Evolutionary conservation across 2,329 filamentous ascomycete species (phyloP).

Genomic region (Cordyceps pruinosa): DNA sequence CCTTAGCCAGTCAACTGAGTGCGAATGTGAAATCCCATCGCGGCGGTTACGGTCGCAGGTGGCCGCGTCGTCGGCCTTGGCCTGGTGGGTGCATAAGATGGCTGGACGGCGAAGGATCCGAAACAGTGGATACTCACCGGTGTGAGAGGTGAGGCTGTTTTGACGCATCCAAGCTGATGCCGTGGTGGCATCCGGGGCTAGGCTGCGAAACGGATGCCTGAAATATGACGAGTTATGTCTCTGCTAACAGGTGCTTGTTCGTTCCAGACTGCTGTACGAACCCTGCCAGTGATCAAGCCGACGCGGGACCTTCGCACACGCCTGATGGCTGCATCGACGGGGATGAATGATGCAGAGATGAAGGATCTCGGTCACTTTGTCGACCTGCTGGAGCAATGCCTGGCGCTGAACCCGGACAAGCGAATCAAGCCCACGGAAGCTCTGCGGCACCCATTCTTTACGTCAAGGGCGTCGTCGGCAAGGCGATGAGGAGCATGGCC

Average conservation of each 20-base stretch:
- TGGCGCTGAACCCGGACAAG: slow-evolving; percentile 88
- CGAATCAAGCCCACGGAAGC: slow-evolving; percentile 82
- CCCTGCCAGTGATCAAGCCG: slow-evolving; percentile 64
- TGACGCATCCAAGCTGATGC: not conserved
- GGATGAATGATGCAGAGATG: slow-evolving; percentile 65
- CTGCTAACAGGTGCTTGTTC: slow-evolving; percentile 14
- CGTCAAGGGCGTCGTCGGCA: slow-evolving; percentile 24
- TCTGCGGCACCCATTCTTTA: slow-evolving; percentile 82
- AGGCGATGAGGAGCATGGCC: slow-evolving; percentile 16
- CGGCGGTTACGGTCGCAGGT: slow-evolving; percentile 11
- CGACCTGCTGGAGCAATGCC: slow-evolving; percentile 80
- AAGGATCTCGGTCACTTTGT: slow-evolving; percentile 78
- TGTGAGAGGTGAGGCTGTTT: not conserved
- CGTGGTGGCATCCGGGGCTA: not conserved
- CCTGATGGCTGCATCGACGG: slow-evolving; percentile 65
- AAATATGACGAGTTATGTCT: not conserved
- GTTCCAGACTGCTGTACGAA: slow-evolving; percentile 57
- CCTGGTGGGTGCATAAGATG: not conserved
- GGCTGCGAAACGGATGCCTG: not conserved
- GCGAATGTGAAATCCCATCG: slow-evolving; percentile 6
- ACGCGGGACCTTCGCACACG: slow-evolving; percentile 76
- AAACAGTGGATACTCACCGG: slow-evolving; percentile 6
- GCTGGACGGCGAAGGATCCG: not conserved
- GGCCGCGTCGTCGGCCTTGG: slow-evolving; percentile 1
- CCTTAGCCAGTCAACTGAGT: not conserved